Conservation (phyloP, 352 stramenopile species). For the Globisporangium uncinulatum region DNA sequence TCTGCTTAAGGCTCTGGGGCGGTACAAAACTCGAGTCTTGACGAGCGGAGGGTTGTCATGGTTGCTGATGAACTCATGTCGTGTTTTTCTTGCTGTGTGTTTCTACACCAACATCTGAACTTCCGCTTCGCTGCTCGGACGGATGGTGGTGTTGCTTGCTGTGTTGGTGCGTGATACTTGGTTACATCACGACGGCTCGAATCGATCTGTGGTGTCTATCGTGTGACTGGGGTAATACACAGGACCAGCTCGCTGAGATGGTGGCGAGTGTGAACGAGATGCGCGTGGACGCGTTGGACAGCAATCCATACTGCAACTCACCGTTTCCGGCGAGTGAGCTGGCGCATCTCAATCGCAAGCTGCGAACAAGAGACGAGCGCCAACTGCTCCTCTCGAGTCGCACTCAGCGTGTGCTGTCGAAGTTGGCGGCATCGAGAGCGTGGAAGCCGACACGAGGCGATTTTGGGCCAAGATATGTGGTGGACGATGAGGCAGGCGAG, state of each 20-base stretch:
- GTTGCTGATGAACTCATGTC: too few relatives aligned
- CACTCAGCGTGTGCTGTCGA: conserved; percentile 32
- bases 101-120: background rate
- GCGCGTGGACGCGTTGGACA: conserved; percentile 41
- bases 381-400: conserved; percentile 28
- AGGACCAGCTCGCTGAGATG: conserved; percentile 37
- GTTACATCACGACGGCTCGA: too few relatives aligned
- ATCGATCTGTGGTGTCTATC: background rate
- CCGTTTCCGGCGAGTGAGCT: conserved; percentile 19
- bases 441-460: conserved; percentile 4
- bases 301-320: conserved; percentile 28
- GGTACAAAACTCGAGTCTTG: background rate
- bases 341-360: conserved; percentile 13
- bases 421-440: conserved; percentile 19
- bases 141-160: background rate
- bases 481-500: background rate
- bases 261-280: conserved; percentile 28
- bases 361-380: conserved; percentile 26
- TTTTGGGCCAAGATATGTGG: background rate
- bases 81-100: background rate
- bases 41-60: too few relatives aligned
- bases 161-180: background rate
- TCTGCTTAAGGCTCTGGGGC: background rate
- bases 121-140: background rate
- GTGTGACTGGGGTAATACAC: background rate